Evolutionary conservation across 345 rosid genomes (phyloP), one percentile per base, ranked within the genome.

Genomic region (Clarkia xantiana): DNA sequence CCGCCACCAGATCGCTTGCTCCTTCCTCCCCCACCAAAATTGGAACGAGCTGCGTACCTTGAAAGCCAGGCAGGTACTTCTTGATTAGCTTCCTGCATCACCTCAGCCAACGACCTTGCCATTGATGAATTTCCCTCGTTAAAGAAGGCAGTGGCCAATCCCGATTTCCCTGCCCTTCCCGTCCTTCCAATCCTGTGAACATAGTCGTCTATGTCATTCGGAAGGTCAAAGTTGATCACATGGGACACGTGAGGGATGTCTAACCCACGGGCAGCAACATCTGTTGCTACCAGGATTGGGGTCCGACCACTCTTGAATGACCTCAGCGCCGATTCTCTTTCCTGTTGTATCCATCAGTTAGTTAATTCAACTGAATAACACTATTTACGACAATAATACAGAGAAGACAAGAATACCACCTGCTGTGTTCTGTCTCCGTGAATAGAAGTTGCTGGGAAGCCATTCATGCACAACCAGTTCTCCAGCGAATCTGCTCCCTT

Each of bases 181-280:
- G 97, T 90, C n/a, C 97, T 60, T 63, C 97, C 97, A 55, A 90
- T 90, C 11, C 96, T 89, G 62, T 90, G 97, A 29, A 90, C 97
- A 42, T 90, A 90, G 66, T 90, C 97, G 54, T 90, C 96, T 23
- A 90, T 90, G 60, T 90, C 97, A 55, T 86, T 86, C 7, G 97
- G 97, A 34, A 90, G 88, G 68, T 90, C 96, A 45, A 90, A 90
- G 65, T 90, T 90, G 51, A 90, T 93, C 4, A 90, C 97, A 40
- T 90, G 97, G 42, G 97, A 72, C 39, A 90, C 97, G 36, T 79
- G 89, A 14, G 97, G 97, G 18, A 90, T 86, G 69, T 90, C 97
- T 29, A 90, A 96, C 49, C 97, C 97, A 45, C 89, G 89, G 4
- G 89, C 89, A 18, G 89, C 97, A 47, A 89, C 97, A 49, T 90